These are phyloP conservation scores for Phlebiopsis gigantea DNA, from an alignment of 768 basidiomycete genomes.

Conservation along the genomic window DNA sequence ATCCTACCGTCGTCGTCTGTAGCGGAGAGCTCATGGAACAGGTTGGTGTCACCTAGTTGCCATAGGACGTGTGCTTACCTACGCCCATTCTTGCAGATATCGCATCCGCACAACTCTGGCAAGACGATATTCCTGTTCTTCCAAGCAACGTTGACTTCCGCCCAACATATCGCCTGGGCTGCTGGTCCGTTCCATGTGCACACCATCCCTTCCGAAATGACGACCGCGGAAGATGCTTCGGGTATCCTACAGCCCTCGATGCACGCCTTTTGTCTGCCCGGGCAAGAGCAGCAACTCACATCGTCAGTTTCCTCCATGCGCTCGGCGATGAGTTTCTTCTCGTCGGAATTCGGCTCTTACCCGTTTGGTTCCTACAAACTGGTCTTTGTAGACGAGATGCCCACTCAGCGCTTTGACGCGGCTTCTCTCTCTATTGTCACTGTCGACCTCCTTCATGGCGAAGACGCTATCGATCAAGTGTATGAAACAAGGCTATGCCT, in stretches of 20 bases:
- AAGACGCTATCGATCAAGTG: conserved; percentile 89
- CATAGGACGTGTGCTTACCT: too few species aligned
- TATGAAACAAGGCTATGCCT: conserved; percentile 85
- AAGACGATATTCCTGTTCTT: conserved; percentile 94
- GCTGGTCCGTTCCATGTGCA: conserved; percentile 90
- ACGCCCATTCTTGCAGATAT: conserved; percentile 47
- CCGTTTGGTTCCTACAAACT: conserved; percentile 94
- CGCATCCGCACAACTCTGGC: conserved; percentile 88
- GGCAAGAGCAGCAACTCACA: conserved; percentile 67
- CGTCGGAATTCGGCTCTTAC: conserved; percentile 90
- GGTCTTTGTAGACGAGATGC: conserved; percentile 89
- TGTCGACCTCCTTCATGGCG: conserved; percentile 78
- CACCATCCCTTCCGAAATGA: conserved; percentile 58
- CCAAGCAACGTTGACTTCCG: conserved; percentile 81
- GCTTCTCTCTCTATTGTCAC: conserved; percentile 79
- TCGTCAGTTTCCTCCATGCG: conserved; percentile 74
- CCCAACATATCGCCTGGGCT: conserved; percentile 95
- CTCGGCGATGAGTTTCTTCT: conserved; percentile 88
- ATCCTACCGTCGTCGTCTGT: conserved; percentile 83
- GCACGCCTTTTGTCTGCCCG: conserved; percentile 91
- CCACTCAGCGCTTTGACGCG: conserved; percentile 75
- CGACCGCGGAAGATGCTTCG: conserved; percentile 53
- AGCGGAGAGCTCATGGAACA: conserved; percentile 95
- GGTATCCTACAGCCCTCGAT: conserved; percentile 68
- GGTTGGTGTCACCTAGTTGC: conserved; percentile 45